phyloP scores from a whole-genome alignment of 1,284 basidiomycete genomes.

The Ustilago bromivora region DNA sequence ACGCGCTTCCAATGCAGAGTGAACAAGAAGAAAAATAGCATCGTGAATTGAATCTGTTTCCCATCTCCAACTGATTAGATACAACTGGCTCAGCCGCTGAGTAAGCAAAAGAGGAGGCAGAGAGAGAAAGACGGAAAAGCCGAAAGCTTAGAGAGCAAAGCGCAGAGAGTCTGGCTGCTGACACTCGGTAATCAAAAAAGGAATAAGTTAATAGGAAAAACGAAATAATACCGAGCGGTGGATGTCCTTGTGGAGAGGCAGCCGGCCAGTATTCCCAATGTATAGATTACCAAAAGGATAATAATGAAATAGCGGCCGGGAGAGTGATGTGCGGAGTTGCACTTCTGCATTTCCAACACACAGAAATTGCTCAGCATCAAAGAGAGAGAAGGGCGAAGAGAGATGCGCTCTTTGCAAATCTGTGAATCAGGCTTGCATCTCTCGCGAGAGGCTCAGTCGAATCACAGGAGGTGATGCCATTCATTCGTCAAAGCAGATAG shows the following conservation, averaged over 20 bases:
- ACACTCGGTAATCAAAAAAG: too few species aligned
- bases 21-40: not conserved
- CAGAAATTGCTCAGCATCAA: too few species aligned
- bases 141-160: not conserved
- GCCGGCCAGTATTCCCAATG: not conserved
- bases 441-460: not conserved
- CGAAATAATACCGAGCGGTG: conserved; percentile 8
- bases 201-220: not conserved
- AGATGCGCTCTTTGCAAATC: not conserved
- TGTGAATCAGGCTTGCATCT: conserved; percentile 2
- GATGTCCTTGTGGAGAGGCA: not conserved
- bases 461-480: not conserved
- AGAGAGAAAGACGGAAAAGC: not conserved
- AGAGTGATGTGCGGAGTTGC: not conserved
- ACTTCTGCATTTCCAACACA: not conserved
- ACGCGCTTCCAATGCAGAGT: not conserved
- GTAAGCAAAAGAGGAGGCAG: too few species aligned
- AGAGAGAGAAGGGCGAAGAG: not conserved
- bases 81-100: too few species aligned
- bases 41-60: not conserved
- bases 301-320: not conserved
- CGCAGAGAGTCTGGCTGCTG: not conserved
- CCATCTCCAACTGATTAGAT: not conserved
- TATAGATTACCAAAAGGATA: not conserved
- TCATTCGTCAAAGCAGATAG: not conserved